Base-by-base conservation (phyloP, 768 basidiomycete species). In the Ephemerocybe angulata region DNA sequence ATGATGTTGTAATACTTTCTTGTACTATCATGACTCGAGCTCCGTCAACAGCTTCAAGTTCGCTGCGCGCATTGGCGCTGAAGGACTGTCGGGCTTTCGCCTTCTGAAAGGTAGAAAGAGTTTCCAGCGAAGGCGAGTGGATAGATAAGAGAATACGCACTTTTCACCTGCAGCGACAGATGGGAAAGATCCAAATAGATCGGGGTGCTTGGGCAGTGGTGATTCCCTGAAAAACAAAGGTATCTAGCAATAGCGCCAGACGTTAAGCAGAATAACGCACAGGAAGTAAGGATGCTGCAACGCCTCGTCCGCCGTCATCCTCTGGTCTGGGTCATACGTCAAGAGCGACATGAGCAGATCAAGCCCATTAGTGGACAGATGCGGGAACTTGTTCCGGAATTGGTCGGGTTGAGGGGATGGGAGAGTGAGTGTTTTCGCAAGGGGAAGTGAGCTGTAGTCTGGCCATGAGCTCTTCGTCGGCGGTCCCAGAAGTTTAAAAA, bases 131-230 rank as follows among this genome's bases (percentile, higher is more conserved):
- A n/a, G n/a, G n/a, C n/a, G n/a, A n/a, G n/a, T n/a, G n/a, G 27
- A 25, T 29, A n/a, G 13, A 53, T 25, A 27, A 29, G 19, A n/a
- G 11, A 42, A 53, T 30, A 29, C 28, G 6, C 25, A 93, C 92
- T 87, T 93, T 75, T 99, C 97, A 33, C 97, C 97, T 17, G 95
- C 96, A 22, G 97, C 97, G 24, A 89, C 84, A 33, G 92, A 95
- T 28, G 97, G 97, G 70, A 98, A 99, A 2, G 93, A 95, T 1
- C 90, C 83, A 72, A 99, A 98, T 55, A 98, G 74, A 65, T 96
- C 93, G 15, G 93, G 91, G 67, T 98, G 95, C 66, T 99, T 98
- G 0, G 97, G 97, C 33, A 91, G 72, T 0, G 97, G 97, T 0
- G 93, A 88, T 72, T 98, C 97, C 4, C 93, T 97, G 58, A 31